A percentile compares a stretch with the other conserved stretches of the same genome.
phyloP scores from a whole-genome alignment of 2,329 filamentous ascomycete genomes.

The Diaporthe nobilis region DNA sequence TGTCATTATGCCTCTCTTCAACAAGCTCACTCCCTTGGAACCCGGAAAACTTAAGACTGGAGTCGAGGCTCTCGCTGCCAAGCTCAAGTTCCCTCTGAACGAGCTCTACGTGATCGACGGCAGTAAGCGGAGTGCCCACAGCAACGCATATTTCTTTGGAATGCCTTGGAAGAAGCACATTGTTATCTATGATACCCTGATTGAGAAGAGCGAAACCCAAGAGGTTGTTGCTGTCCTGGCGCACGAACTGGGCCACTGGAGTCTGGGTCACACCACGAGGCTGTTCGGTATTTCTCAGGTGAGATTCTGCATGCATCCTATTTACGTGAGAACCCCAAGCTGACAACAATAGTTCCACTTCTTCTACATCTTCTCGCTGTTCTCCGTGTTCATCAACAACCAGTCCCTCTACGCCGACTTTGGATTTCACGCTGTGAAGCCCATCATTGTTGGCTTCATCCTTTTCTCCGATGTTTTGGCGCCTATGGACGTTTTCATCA shows the following conservation, averaged over 20 bases:
- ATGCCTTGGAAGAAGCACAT: slow-evolving; percentile 99
- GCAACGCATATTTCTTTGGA: slow-evolving; percentile 96
- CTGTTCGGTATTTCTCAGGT: slow-evolving; percentile 90
- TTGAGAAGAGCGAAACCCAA: slow-evolving; percentile 92
- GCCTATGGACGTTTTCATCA: slow-evolving; percentile 94
- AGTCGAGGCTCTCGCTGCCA: slow-evolving; percentile 86
- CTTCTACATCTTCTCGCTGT: slow-evolving; percentile 96
- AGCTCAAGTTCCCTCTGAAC: slow-evolving; percentile 90
- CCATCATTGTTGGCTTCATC: slow-evolving; percentile 97
- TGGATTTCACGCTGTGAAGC: slow-evolving; percentile 85
- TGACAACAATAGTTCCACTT: slow-evolving; percentile 79
- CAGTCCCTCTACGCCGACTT: slow-evolving; percentile 90
- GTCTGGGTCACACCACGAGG: slow-evolving; percentile 92
- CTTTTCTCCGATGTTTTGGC: slow-evolving; percentile 97
- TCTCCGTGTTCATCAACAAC: slow-evolving; percentile 98
- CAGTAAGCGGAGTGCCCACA: slow-evolving; percentile 88
- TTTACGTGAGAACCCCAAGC: slow-evolving; percentile 29
- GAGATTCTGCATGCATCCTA: slow-evolving; percentile 47
- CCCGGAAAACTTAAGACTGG: slow-evolving; percentile 88
- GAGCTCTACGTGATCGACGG: slow-evolving; percentile 97
- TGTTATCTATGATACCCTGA: slow-evolving; percentile 97
- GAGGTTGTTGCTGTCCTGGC: slow-evolving; percentile 96
- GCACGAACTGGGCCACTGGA: slow-evolving; percentile 98
- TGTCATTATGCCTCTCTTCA: slow-evolving; percentile 94
- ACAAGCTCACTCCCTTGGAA: slow-evolving; percentile 94